phyloP scores from a whole-genome alignment of 2,329 filamentous ascomycete genomes.

The Calonectria montana region DNA sequence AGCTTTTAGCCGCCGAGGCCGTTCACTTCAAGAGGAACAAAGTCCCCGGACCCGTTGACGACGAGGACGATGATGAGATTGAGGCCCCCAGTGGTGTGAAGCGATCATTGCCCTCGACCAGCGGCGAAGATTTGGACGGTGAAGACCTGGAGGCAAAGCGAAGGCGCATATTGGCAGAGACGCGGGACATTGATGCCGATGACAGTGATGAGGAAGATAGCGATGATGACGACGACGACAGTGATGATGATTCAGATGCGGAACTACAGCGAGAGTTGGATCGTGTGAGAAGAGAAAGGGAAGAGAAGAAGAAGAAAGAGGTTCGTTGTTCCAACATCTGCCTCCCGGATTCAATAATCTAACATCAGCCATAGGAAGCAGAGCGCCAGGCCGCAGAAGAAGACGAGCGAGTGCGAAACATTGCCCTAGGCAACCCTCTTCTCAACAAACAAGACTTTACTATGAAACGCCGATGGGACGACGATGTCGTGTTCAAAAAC shows the following conservation, averaged over 20 bases:
- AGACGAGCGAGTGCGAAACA: constrained; percentile 86
- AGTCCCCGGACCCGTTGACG: constrained; percentile 56
- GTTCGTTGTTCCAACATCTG: constrained; percentile 26
- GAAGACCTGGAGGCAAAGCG: constrained; percentile 86
- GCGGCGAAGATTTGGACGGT: constrained; percentile 60
- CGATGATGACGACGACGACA: constrained; percentile 58
- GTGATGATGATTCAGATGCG: constrained; percentile 71
- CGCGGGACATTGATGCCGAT: constrained; percentile 85
- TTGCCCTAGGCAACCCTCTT: constrained; percentile 91
- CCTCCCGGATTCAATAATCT: neutral
- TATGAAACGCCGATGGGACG: constrained; percentile 94
- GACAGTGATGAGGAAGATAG: constrained; percentile 68
- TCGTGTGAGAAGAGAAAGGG: constrained; percentile 86
- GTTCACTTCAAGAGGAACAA: constrained; percentile 87
- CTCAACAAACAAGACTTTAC: constrained; percentile 91
- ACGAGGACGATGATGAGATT: constrained; percentile 60
- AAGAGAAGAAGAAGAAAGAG: constrained; percentile 56
- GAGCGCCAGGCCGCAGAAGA: constrained; percentile 85
- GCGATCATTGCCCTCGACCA: constrained; percentile 58
- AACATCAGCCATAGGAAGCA: constrained; percentile 68
- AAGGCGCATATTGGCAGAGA: constrained; percentile 87
- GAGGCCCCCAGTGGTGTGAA: constrained; percentile 62
- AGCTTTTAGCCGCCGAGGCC: constrained; percentile 89
- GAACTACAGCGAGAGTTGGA: constrained; percentile 93
- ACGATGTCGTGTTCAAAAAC: constrained; percentile 99